Evolutionary conservation across 192 early-diverging fungal species (phyloP).

Genomic region (Irineochytrium annulatum): DNA sequence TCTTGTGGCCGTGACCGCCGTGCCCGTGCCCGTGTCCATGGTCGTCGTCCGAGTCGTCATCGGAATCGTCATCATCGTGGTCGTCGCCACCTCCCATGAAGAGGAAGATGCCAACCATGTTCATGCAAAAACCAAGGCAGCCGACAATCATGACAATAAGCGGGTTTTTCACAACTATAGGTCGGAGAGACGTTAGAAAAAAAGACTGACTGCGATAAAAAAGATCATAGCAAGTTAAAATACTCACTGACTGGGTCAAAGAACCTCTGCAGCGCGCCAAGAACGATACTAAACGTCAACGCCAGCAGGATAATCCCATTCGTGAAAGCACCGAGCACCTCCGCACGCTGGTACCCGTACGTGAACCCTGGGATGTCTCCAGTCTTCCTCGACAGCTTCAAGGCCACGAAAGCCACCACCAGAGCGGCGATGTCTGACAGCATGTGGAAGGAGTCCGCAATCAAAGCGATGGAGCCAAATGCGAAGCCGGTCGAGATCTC

Average conservation of each 20-base stretch:
- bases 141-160: slow-evolving; percentile 74
- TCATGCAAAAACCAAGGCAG: slow-evolving; percentile 67
- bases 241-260: slow-evolving; percentile 52
- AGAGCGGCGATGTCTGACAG: slow-evolving; percentile 41
- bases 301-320: slow-evolving; percentile 89
- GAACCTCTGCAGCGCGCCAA: slow-evolving; percentile 83
- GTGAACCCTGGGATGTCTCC: slow-evolving; percentile 58
- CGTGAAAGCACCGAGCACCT: slow-evolving; percentile 84
- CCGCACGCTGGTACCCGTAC: slow-evolving; percentile 88
- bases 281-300: slow-evolving; percentile 82
- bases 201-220: neutral
- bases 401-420: slow-evolving; percentile 76
- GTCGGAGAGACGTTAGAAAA: neutral
- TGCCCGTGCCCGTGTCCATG: slow-evolving; percentile 9
- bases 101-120: slow-evolving; percentile 75
- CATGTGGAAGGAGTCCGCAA: slow-evolving; percentile 94
- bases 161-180: slow-evolving; percentile 60
- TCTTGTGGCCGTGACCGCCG: neutral
- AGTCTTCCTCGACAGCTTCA: slow-evolving; percentile 61
- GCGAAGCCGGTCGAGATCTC: slow-evolving; percentile 78
- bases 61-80: slow-evolving; percentile 12
- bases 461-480: slow-evolving; percentile 71
- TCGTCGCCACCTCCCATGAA: slow-evolving; percentile 62
- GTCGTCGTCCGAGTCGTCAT: slow-evolving; percentile 15
- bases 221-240: neutral